phyloP scores from a whole-genome alignment of 2,329 filamentous ascomycete genomes.

The Ascochyta clinopodiicola region DNA sequence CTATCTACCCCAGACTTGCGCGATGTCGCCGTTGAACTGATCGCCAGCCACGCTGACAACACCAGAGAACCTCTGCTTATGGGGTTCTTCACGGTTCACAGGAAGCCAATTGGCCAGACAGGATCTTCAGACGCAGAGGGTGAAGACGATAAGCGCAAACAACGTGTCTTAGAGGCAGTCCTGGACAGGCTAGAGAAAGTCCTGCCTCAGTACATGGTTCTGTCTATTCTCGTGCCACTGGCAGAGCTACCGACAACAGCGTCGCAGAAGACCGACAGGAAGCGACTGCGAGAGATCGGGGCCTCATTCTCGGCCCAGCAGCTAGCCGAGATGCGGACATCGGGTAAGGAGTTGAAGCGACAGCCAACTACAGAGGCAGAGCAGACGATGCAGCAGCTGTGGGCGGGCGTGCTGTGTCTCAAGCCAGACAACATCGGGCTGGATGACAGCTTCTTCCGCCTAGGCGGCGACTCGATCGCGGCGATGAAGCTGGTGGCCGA shows the following conservation, averaged over 20 bases:
- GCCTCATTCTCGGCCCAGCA: not conserved
- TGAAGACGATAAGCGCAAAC: no score
- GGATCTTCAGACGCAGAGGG: no score
- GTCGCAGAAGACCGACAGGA: conserved; percentile 27
- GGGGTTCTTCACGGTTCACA: no score
- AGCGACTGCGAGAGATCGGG: not conserved
- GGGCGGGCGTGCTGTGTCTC: not conserved
- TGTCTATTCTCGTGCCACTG: no score
- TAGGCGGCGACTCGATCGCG: not conserved
- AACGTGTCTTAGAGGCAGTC: no score
- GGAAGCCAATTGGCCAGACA: no score
- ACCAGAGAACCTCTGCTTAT: no score
- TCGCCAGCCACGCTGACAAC: not conserved
- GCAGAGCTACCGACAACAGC: conserved; percentile 21
- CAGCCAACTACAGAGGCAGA: no score
- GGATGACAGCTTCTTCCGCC: not conserved
- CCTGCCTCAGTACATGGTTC: conserved; percentile 9
- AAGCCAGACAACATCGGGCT: not conserved
- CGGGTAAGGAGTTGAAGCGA: no score
- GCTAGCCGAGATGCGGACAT: not conserved
- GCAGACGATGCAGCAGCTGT: not conserved
- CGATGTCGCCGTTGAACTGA: not conserved
- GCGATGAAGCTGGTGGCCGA: not conserved
- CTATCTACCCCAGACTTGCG: no score
- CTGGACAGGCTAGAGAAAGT: no score